Evolutionary conservation across 345 rosid species (phyloP).

Genomic region (Euphorbia lathyris): DNA sequence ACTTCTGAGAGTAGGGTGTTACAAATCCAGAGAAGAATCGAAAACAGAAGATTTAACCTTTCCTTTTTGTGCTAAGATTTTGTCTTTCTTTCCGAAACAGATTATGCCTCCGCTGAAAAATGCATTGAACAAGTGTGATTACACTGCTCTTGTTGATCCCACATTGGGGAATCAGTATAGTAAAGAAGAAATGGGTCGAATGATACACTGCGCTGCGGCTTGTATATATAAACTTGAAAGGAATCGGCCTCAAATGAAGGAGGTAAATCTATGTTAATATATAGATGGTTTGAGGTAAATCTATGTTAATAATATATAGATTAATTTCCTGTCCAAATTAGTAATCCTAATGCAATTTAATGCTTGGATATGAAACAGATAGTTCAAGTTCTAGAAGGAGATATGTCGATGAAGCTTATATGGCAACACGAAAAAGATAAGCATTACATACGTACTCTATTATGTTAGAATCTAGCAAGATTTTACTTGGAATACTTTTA

Average conservation of each 20-base stretch:
- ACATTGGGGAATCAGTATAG: constrained; percentile 14
- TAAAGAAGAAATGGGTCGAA: neutral
- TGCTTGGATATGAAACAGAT: neutral
- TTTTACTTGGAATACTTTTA: too few relatives aligned
- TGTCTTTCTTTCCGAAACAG: neutral
- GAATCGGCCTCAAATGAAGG: constrained; percentile 23
- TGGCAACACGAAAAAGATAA: neutral
- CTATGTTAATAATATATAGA: too few relatives aligned
- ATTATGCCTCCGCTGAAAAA: constrained; percentile 14
- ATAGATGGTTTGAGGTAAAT: too few relatives aligned
- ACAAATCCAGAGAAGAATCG: too few relatives aligned
- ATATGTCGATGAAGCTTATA: neutral
- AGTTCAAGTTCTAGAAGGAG: neutral
- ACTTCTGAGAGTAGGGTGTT: too few relatives aligned
- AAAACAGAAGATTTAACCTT: too few relatives aligned
- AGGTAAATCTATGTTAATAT: constrained; percentile 11
- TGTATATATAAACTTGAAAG: constrained; percentile 12
- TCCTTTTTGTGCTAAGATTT: too few relatives aligned
- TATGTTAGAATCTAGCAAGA: too few relatives aligned
- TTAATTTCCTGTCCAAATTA: neutral
- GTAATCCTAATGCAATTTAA: neutral
- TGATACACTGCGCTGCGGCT: constrained; percentile 21
- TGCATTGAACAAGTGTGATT: constrained; percentile 43
- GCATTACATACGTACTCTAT: neutral
- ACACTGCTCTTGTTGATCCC: constrained; percentile 24